A percentile compares a stretch with the other conserved stretches of the same genome.
Conservation (phyloP, 345 rosid species). For the Eucalyptus marginata region DNA sequence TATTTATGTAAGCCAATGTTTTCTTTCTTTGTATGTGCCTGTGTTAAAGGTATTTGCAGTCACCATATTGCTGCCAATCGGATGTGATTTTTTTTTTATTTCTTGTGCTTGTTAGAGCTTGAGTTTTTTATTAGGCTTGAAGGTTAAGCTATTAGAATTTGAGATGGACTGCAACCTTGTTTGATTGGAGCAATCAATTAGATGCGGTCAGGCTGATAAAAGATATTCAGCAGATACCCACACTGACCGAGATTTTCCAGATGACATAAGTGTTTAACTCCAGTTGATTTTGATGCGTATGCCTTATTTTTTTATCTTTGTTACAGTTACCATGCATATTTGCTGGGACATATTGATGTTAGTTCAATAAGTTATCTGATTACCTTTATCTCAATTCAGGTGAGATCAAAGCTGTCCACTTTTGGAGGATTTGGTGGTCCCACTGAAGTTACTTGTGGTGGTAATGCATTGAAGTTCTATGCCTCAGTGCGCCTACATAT, state of each 20-base stretch:
- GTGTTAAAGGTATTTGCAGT: background rate
- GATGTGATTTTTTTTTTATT: background rate
- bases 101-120: background rate
- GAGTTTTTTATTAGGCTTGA: background rate
- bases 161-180: background rate
- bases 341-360: background rate
- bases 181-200: background rate
- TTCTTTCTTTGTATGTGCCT: background rate
- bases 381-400: constrained; percentile 23
- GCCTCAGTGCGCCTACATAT: constrained; percentile 89
- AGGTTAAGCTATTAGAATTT: background rate
- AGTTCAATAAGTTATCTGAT: background rate
- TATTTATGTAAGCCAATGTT: background rate
- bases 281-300: background rate
- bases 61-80: background rate
- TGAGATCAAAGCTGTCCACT: constrained; percentile 81
- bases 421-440: constrained; percentile 96
- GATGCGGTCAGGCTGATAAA: background rate
- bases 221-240: no score
- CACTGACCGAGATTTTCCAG: no score
- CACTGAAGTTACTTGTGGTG: constrained; percentile 93
- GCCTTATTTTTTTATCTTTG: background rate
- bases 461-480: constrained; percentile 96
- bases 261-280: background rate
- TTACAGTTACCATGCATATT: background rate